Percentiles rank a stretch among this genome's conserved stretches.
These are phyloP conservation scores for Termitomyces heimii DNA, from an alignment of 768 basidiomycete genomes.

Conservation along the genomic window DNA sequence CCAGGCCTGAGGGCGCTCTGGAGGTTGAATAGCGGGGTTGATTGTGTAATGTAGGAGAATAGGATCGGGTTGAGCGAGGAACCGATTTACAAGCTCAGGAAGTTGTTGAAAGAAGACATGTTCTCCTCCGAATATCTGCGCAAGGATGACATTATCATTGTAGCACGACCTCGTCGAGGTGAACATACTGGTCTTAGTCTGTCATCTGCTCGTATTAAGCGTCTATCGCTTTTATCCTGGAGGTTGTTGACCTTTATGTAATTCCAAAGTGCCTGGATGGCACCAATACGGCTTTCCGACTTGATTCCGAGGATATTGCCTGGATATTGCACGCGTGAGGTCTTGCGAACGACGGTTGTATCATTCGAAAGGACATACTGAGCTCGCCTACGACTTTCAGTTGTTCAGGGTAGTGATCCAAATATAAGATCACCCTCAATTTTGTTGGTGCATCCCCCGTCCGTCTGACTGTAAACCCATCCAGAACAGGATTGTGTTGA, in stretches of 20 bases:
- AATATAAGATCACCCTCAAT: slow-evolving; percentile 76
- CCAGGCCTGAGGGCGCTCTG: slow-evolving; percentile 73
- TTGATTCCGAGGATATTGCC: slow-evolving; percentile 69
- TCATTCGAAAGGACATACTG: slow-evolving; percentile 30
- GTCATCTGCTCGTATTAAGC: slow-evolving; percentile 64
- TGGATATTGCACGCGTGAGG: slow-evolving; percentile 17
- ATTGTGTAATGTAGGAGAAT: slow-evolving; percentile 73
- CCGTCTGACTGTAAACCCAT: slow-evolving; percentile 83
- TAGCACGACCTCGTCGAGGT: neutral
- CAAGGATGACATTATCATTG: neutral
- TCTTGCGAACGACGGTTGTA: neutral
- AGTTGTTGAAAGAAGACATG: slow-evolving; percentile 70
- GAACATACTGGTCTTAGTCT: slow-evolving; percentile 52
- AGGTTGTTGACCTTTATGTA: slow-evolving; percentile 83
- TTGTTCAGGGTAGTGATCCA: slow-evolving; percentile 85
- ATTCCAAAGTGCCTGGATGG: slow-evolving; percentile 85
- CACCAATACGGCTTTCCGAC: slow-evolving; percentile 78
- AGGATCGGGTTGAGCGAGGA: slow-evolving; percentile 72
- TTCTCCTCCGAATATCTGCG: slow-evolving; percentile 68
- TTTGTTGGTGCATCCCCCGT: slow-evolving; percentile 76
- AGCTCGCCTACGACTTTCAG: slow-evolving; percentile 77
- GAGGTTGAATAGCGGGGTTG: slow-evolving; percentile 54
- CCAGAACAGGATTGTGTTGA: slow-evolving; percentile 54
- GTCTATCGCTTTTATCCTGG: slow-evolving; percentile 78
- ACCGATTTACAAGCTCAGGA: slow-evolving; percentile 82